Evolutionary conservation across 2,329 filamentous ascomycete genomes (phyloP), one percentile per base, ranked within the genome.

Genomic region (Alternaria viburni): DNA sequence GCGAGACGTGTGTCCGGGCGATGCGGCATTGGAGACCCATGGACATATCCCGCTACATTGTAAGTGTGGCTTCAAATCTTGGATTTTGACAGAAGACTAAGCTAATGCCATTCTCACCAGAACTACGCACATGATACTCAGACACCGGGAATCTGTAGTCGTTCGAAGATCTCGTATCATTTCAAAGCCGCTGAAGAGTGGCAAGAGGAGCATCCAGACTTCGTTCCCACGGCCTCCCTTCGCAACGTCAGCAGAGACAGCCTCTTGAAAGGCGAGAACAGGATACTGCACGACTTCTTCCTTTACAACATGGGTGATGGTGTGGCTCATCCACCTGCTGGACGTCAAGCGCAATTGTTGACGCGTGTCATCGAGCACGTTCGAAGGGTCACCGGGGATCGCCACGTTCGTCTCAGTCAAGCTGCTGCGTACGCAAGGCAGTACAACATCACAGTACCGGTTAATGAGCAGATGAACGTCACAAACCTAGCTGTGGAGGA

Each of bases 291-390:
- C 23, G 61, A 64, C 47, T 64, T 47, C 52, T 64, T 56, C 45
- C 57, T 64, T 6, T 32, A 52, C 26, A 46, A 52, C 15, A 64
- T 64, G 61, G 61, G 57, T 5, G 58, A 64, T 25, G 49, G 49
- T n/a, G 61, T 64, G 19, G 47, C 25, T 6, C 30, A 26, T 13
- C 54, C 55, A 17, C 61, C 58, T 13, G 26, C 15, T 9, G 47
- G 61, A 30, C 28, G 41, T 19, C 41, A 36, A 9, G 52, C 47
- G 26, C 61, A 64, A 25, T 46, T 57, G 41, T 54, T 64, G 12
- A 64, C 57, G 5, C 32, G 23, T 6, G 61, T 57, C 9, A 64
- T 64, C 26, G 41, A 50, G 3, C 61, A 64, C 47, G 54, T 61
- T 45, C 45, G 52, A 8, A 25, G 57, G 6, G 36, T 55, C 19